Base-by-base conservation (phyloP, 2,329 filamentous ascomycete genomes). In the Penicillium frequentans region DNA sequence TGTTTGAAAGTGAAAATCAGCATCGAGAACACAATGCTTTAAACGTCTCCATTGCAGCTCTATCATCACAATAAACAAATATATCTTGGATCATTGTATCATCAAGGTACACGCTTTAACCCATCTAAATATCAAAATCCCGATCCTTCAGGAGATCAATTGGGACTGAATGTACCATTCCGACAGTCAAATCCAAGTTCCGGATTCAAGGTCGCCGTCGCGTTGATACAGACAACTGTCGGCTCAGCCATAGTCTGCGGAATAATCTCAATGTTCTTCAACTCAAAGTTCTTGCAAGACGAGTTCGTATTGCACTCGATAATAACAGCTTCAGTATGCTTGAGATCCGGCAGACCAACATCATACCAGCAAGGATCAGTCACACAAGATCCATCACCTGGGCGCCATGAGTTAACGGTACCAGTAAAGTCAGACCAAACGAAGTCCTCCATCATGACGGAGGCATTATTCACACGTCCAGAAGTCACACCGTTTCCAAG, bases 311-410 rank as follows among this genome's bases (percentile, higher is more conserved):
- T 77, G 57, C 77, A 78, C 57, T 78, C 74, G 23, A 79, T 64
- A 35, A 79, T 73, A 35, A 77, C 64, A 10, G 73, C 70, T 56
- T 79, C 76, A 1, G 73, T 78, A 49, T 78, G 75, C 9, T 70
- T 70, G 26, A 78, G 63, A 31, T 73, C 64, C 0, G 71, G 65
- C 1, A 79, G 64, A 3, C 76, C 76, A 8, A 61, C 64, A 52
- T 79, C 62, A 58, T 79, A 79, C 77, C 77, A 79, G 62, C 76
- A 79, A 3, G 77, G 77, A 55, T 77, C 63, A 0, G 73, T 70
- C 9, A 72, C 72, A 56, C 77, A 79, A n/a, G 71, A 73, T 6
- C 75, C 75, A 61, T 80, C 77, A 1, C 77, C 77, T 0, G 76
- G 76, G n/a, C 65, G 64, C 52, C 68, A 75, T 6, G 71, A 73